Percentiles rank a stretch among this genome's conserved stretches.
These are phyloP conservation scores for Penicillium glabrum DNA, from an alignment of 2,329 filamentous ascomycete species.

Conservation along the genomic window DNA sequence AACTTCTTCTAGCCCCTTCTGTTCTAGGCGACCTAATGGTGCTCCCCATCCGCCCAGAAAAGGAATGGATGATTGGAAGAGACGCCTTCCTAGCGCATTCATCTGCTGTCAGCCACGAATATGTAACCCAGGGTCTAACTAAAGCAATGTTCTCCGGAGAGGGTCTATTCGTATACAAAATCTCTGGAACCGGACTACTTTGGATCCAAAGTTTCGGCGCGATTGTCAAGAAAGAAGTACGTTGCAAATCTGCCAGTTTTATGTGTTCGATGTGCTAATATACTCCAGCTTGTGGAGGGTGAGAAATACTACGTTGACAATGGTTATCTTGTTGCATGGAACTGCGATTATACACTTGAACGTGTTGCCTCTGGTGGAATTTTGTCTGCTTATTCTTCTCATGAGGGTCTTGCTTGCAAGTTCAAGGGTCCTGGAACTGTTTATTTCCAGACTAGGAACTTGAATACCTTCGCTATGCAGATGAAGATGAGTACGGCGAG, in stretches of 20 bases:
- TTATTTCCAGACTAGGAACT: slow-evolving; percentile 89
- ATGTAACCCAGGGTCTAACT: slow-evolving; percentile 78
- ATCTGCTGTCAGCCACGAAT: slow-evolving; percentile 82
- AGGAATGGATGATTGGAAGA: slow-evolving; percentile 76
- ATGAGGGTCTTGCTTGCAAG: slow-evolving; percentile 89
- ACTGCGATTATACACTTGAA: slow-evolving; percentile 89
- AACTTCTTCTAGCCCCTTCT: slow-evolving; percentile 78
- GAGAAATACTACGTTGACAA: slow-evolving; percentile 94
- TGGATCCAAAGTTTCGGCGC: slow-evolving; percentile 95
- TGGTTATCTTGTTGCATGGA: slow-evolving; percentile 93
- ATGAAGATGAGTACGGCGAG: slow-evolving; percentile 44
- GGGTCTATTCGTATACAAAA: slow-evolving; percentile 85
- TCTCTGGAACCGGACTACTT: slow-evolving; percentile 74
- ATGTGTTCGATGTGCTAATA: not conserved
- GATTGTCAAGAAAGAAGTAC: slow-evolving; percentile 89
- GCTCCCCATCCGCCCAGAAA: slow-evolving; percentile 67
- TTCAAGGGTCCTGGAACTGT: slow-evolving; percentile 89
- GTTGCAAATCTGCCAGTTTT: slow-evolving; percentile 36
- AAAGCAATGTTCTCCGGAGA: slow-evolving; percentile 96
- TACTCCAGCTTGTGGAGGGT: slow-evolving; percentile 51
- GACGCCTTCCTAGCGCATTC: slow-evolving; percentile 86
- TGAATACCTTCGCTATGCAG: slow-evolving; percentile 61
- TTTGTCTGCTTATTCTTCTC: slow-evolving; percentile 79
- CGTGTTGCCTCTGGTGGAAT: slow-evolving; percentile 87
- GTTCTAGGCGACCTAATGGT: slow-evolving; percentile 83